phyloP scores from a whole-genome alignment of 1,284 basidiomycete species.

The Cryptococcus jaspeensis region DNA sequence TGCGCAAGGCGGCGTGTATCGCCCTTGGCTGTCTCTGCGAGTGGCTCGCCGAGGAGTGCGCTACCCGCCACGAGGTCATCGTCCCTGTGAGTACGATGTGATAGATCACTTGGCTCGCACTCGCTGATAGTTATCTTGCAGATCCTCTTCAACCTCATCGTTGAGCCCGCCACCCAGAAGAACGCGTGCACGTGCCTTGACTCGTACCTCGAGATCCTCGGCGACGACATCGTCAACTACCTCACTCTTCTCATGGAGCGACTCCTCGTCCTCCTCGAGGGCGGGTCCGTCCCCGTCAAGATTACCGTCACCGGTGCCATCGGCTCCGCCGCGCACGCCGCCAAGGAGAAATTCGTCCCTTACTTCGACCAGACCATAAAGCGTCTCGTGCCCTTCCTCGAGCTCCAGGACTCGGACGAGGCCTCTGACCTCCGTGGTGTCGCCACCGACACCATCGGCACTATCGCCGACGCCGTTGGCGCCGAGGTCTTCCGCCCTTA shows the following conservation, averaged over 20 bases:
- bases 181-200: constrained; percentile 95
- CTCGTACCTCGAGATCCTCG: constrained; percentile 91
- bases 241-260: constrained; percentile 94
- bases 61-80: constrained; percentile 75
- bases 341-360: constrained; percentile 85
- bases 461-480: constrained; percentile 96
- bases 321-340: constrained; percentile 97
- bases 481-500: constrained; percentile 92
- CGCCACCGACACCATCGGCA: constrained; percentile 97
- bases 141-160: constrained; percentile 86
- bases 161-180: constrained; percentile 82
- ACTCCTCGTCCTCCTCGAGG: constrained; percentile 82
- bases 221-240: constrained; percentile 82
- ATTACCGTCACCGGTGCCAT: constrained; percentile 97
- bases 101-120: background rate
- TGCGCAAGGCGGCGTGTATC: constrained; percentile 92
- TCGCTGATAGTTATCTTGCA: constrained; percentile 36
- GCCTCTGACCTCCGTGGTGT: constrained; percentile 89
- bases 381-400: constrained; percentile 79
- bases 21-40: constrained; percentile 96
- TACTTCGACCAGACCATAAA: constrained; percentile 95
- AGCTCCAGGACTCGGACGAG: constrained; percentile 71
- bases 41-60: constrained; percentile 94
- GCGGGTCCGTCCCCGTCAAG: constrained; percentile 82
- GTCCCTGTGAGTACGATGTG: constrained; percentile 66